These are phyloP conservation scores for Dactylorhiza incarnata DNA, from an alignment of 106 monocot species.

Conservation along the genomic window DNA sequence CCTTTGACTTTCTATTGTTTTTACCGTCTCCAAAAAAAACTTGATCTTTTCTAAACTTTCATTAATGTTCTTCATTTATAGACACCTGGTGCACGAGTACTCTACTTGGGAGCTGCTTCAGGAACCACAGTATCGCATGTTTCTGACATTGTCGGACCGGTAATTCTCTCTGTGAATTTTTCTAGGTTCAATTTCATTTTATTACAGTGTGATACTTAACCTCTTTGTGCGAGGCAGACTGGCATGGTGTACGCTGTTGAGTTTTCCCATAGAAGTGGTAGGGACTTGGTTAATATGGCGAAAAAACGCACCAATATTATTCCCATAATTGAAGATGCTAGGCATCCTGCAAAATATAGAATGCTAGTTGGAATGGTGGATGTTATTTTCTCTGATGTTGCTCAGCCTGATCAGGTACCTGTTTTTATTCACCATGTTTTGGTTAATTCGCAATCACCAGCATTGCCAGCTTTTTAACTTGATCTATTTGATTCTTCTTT, in stretches of 20 bases:
- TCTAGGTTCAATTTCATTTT: not conserved
- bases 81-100: constrained; percentile 68
- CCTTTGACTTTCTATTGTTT: not conserved
- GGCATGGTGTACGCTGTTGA: constrained; percentile 95
- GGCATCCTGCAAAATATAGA: constrained; percentile 90
- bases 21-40: not conserved
- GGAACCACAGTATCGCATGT: constrained; percentile 97
- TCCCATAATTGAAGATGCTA: constrained; percentile 96
- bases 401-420: constrained; percentile 93
- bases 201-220: not conserved
- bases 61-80: constrained; percentile 6
- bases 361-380: constrained; percentile 99
- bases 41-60: not conserved
- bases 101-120: constrained; percentile 94
- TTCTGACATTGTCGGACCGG: constrained; percentile 97
- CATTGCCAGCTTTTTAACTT: not conserved
- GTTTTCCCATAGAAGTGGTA: constrained; percentile 92
- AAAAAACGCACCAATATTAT: constrained; percentile 95
- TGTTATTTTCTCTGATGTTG: constrained; percentile 99
- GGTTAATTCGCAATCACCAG: not conserved
- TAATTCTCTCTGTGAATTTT: constrained; percentile 18
- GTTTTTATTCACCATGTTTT: not conserved
- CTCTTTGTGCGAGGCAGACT: constrained; percentile 29
- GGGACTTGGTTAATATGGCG: constrained; percentile 97
- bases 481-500: not conserved